Evolutionary conservation across 495 filamentous ascomycete species (phyloP), one percentile per base, ranked within the genome.

Genomic region (Aspergillus kassunensis): DNA sequence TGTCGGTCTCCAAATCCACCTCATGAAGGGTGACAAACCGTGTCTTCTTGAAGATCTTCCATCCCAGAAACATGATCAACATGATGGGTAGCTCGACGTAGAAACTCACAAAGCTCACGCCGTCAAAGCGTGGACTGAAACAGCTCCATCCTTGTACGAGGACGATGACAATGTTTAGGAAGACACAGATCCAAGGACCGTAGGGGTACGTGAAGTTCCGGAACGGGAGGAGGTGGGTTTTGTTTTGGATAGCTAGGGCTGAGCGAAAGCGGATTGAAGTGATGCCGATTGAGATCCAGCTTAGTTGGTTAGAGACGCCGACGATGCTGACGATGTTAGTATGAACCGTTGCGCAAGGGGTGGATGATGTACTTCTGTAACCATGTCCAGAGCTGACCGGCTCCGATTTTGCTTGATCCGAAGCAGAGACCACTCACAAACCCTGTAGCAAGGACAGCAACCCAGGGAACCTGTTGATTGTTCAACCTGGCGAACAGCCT

Each of bases 271-370:
- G 77, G 31, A 85, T 65, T 4, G 79, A 83, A 4, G 80, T 76
- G 36, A 84, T 61, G 18, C 77, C 69, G 50, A 85, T 85, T 45
- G 73, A 72, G 53, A 80, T 73, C 81, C 81, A 85, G 30, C 78
- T 78, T 5, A 85, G 64, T 62, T 84, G 81, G 55, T 84, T 85
- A 0, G 80, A 83, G 11, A 85, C 81, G 11, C 80, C 81, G 35
- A 84, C 81, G 46, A 85, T 74, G 41, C 60, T 73, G 58, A 11
- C 3, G 0, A 15, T 13, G 6, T 42, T 31, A 31, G 42, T 39
- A 37, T 23, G 18, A 4, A 11, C 23, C 6, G 18, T 51, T 13
- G n/a, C 25, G 40, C n/a, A n/a, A 23, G 36, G 27, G 13, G 18
- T 31, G 7, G 35, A 10, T 3, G 30, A 52, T 61, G 39, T 64